phyloP scores from a whole-genome alignment of 2,329 filamentous ascomycete genomes.

The Fusarium albosuccineum region DNA sequence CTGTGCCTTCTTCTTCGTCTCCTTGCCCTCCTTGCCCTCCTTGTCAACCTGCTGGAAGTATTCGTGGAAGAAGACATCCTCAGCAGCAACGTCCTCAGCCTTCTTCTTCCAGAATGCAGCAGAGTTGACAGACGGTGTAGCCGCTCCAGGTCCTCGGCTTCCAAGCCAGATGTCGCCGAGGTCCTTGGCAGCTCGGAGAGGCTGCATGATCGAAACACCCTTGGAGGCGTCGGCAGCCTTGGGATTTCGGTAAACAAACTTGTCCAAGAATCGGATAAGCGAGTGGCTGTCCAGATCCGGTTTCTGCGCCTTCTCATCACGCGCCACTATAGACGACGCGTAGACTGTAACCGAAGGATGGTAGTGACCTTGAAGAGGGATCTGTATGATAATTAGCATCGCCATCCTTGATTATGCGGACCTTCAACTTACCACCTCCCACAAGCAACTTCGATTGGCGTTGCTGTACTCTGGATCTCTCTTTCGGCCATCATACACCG shows the following conservation, averaged over 20 bases:
- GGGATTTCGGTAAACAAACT: constrained; percentile 97
- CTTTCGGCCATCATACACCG: constrained; percentile 86
- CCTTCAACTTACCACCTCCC: constrained; percentile 78
- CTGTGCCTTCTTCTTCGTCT: constrained; percentile 66
- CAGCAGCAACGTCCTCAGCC: constrained; percentile 85
- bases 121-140: constrained; percentile 75
- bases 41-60: constrained; percentile 88
- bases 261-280: constrained; percentile 94
- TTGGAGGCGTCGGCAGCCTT: constrained; percentile 77
- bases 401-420: neutral
- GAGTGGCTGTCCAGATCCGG: constrained; percentile 92
- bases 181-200: constrained; percentile 69
- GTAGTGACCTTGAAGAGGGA: constrained; percentile 73
- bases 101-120: constrained; percentile 94
- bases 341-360: constrained; percentile 94
- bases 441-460: constrained; percentile 92
- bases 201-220: constrained; percentile 97
- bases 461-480: constrained; percentile 92
- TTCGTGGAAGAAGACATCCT: constrained; percentile 98
- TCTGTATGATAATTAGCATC: constrained; percentile 45
- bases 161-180: constrained; percentile 69
- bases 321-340: constrained; percentile 77
- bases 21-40: constrained; percentile 66
- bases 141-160: constrained; percentile 59
- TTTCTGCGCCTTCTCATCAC: constrained; percentile 82